Evolutionary conservation across 176 grass and related monocot genomes (phyloP).

Genomic region (Triticum turgidum): DNA sequence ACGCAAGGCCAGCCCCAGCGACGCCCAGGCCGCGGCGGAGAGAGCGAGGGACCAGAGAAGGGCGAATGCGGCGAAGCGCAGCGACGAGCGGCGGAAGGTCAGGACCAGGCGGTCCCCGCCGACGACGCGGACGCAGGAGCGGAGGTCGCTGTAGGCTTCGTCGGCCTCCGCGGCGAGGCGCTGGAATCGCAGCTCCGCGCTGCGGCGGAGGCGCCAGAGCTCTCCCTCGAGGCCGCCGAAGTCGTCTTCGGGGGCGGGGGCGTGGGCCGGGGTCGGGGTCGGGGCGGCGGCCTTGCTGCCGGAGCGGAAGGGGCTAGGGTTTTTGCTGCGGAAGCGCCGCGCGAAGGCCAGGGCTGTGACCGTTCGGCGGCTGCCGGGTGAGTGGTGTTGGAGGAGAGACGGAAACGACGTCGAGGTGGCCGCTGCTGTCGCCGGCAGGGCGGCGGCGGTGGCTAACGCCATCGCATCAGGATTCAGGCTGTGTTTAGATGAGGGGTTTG

Average conservation of each 20-base stretch:
- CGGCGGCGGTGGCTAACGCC: neutral
- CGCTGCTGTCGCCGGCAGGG: neutral
- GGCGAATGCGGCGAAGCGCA: constrained; percentile 42
- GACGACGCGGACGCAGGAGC: constrained; percentile 43
- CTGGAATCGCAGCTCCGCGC: constrained; percentile 44
- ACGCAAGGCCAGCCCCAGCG: constrained; percentile 33
- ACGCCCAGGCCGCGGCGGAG: constrained; percentile 31
- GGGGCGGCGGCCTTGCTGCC: constrained; percentile 7
- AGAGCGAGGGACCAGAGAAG: constrained; percentile 51
- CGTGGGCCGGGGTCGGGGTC: neutral
- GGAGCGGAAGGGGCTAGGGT: constrained; percentile 27
- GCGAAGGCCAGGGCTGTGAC: neutral
- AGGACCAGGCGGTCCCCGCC: constrained; percentile 54
- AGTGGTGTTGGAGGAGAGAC: neutral
- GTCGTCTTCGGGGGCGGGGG: neutral
- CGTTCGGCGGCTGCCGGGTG: neutral
- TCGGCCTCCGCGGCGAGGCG: constrained; percentile 42
- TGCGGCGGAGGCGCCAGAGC: constrained; percentile 47
- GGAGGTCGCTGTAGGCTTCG: constrained; percentile 60
- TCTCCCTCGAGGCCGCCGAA: constrained; percentile 17
- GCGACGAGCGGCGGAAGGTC: constrained; percentile 63
- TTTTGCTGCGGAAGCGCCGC: constrained; percentile 32
- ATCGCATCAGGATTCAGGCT: neutral
- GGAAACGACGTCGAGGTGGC: neutral
- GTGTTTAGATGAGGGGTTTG: neutral